A percentile compares a stretch with the other conserved stretches of the same genome.
phyloP scores from a whole-genome alignment of 148 eudicot genomes.

The Polygonum aviculare region DNA sequence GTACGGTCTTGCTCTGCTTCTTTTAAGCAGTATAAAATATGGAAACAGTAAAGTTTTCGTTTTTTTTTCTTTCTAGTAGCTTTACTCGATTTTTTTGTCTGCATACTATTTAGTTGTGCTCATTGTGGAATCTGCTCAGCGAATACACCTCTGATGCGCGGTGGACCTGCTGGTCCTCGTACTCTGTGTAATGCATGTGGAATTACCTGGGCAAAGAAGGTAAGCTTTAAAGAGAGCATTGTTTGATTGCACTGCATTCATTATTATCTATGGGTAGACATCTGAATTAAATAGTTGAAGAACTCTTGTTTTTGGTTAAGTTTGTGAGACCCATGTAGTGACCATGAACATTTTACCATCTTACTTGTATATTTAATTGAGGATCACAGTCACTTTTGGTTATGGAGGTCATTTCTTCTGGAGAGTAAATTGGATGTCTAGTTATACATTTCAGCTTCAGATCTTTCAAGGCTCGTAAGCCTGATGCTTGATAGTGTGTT shows the following conservation, averaged over 20 bases:
- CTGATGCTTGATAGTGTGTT: background rate
- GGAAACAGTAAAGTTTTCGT: background rate
- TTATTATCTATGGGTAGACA: too few relatives aligned
- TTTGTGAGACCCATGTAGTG: background rate
- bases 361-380: background rate
- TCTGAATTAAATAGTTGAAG: background rate
- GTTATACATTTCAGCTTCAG: background rate
- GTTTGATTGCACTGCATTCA: background rate
- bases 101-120: conserved; percentile 33
- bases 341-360: background rate
- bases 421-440: background rate
- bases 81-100: background rate
- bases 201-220: conserved; percentile 65
- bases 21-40: background rate
- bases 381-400: background rate
- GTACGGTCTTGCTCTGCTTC: conserved; percentile 20
- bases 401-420: background rate
- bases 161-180: conserved; percentile 61
- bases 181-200: conserved; percentile 71
- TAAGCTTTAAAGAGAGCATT: conserved; percentile 11
- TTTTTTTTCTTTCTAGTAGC: background rate
- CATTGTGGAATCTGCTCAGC: conserved; percentile 62
- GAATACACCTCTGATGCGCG: conserved; percentile 65
- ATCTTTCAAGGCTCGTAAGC: background rate
- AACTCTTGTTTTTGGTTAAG: background rate